These are phyloP conservation scores for Thermothielavioides terrestris DNA, from an alignment of 495 filamentous ascomycete genomes.

Conservation along the genomic window DNA sequence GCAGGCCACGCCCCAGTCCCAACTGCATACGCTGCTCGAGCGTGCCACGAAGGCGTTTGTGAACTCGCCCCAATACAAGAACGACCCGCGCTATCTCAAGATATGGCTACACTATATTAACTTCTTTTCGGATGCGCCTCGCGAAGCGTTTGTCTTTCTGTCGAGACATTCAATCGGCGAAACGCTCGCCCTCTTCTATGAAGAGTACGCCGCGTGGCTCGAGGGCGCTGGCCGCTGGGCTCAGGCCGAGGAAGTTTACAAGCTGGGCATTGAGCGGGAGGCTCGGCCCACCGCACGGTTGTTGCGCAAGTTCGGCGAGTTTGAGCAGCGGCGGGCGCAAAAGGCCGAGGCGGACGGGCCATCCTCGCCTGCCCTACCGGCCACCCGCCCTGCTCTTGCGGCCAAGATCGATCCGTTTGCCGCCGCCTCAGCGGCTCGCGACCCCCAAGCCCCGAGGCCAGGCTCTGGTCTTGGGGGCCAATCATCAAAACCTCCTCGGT, in stretches of 20 bases:
- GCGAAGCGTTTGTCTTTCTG: slow-evolving; percentile 86
- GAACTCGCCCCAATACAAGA: slow-evolving; percentile 76
- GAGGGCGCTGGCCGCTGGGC: slow-evolving; percentile 78
- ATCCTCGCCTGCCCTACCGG: slow-evolving; percentile 75
- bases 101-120: slow-evolving; percentile 91
- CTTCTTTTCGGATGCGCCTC: slow-evolving; percentile 82
- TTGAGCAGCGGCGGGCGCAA: slow-evolving; percentile 65
- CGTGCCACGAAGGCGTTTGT: slow-evolving; percentile 86
- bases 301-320: slow-evolving; percentile 81
- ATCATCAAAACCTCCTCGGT: slow-evolving; percentile 51
- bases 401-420: slow-evolving; percentile 79
- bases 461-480: slow-evolving; percentile 31
- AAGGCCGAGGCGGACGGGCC: slow-evolving; percentile 53
- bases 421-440: slow-evolving; percentile 33
- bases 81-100: slow-evolving; percentile 86
- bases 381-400: slow-evolving; percentile 73
- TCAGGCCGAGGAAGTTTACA: slow-evolving; percentile 90
- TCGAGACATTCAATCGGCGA: slow-evolving; percentile 84
- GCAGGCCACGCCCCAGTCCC: slow-evolving; percentile 81
- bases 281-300: slow-evolving; percentile 76
- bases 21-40: slow-evolving; percentile 81
- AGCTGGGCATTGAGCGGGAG: slow-evolving; percentile 76
- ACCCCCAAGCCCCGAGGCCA: slow-evolving; percentile 59
- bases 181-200: slow-evolving; percentile 85
- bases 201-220: slow-evolving; percentile 90